phyloP scores from a whole-genome alignment of 2,329 filamentous ascomycete genomes.

The Chalaropsis thielavioides region DNA sequence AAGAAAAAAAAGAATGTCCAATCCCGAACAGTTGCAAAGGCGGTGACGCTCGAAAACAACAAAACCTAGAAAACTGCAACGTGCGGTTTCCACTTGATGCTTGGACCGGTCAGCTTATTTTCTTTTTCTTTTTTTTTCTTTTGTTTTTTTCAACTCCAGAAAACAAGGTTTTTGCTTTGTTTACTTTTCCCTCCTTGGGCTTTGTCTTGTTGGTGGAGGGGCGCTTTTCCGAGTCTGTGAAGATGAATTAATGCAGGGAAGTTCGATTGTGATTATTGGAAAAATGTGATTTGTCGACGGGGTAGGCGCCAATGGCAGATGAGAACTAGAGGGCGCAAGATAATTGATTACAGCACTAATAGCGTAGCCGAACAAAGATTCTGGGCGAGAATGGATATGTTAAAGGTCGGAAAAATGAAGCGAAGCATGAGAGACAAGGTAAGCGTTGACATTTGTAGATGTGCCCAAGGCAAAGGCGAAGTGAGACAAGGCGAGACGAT shows the following conservation, averaged over 20 bases:
- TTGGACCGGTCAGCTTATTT: background rate
- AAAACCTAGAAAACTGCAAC: background rate
- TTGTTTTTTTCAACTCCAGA: background rate
- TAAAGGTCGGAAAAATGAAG: background rate
- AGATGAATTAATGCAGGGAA: background rate
- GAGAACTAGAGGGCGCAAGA: background rate
- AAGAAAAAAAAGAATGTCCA: conserved; percentile 12
- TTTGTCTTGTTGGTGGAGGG: background rate
- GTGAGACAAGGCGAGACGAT: background rate
- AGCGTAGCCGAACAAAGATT: background rate
- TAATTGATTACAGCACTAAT: background rate
- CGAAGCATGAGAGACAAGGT: background rate
- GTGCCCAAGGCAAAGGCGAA: background rate
- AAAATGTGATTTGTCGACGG: background rate
- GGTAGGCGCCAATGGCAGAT: background rate
- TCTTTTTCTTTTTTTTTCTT: background rate
- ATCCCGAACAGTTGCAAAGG: conserved; percentile 18
- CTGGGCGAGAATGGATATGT: background rate
- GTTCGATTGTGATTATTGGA: background rate
- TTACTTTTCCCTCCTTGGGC: background rate
- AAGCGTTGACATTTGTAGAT: background rate
- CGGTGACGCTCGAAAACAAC: conserved; percentile 12
- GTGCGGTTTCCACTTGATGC: conserved; percentile 11
- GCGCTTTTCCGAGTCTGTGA: background rate
- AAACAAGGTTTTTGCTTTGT: conserved; percentile 3